Conservation (phyloP, 371 early-diverging fungal genomes). For the Zychaea mexicana region DNA sequence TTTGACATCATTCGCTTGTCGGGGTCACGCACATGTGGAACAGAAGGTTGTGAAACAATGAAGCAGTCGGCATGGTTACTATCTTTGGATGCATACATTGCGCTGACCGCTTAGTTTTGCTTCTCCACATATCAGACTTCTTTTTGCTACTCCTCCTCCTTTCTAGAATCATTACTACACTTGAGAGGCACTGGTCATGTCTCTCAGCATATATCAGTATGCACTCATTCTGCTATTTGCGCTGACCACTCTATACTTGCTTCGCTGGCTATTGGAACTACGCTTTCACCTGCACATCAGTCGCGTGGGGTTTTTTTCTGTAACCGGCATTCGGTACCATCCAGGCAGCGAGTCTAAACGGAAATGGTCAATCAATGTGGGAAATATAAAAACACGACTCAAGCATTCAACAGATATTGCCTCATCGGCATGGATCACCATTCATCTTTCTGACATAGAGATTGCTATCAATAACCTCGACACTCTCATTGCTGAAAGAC, state of each 20-base stretch:
- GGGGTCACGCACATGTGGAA: background rate
- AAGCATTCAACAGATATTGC: conserved; percentile 23
- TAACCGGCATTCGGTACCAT: conserved; percentile 40
- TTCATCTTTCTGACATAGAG: conserved; percentile 31
- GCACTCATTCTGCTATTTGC: conserved; percentile 15
- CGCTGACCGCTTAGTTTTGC: background rate
- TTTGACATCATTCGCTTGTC: background rate
- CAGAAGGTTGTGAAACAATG: background rate
- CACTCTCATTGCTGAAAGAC: conserved; percentile 8
- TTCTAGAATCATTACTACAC: background rate
- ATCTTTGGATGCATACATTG: background rate
- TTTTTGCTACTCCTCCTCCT: background rate
- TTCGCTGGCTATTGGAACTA: conserved; percentile 27
- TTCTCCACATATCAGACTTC: background rate
- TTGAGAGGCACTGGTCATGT: conserved; percentile 18
- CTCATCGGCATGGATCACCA: conserved; percentile 39
- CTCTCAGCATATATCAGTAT: conserved; percentile 26
- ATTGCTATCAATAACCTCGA: conserved; percentile 27
- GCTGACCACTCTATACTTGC: conserved; percentile 13
- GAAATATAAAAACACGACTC: conserved; percentile 45
- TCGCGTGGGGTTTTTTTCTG: conserved; percentile 46
- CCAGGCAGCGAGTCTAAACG: conserved; percentile 19
- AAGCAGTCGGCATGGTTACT: background rate
- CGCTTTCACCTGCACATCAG: conserved; percentile 44
- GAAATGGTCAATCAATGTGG: conserved; percentile 34